Evolutionary conservation across 805 yeast species (phyloP).

Genomic region (Cephaloascus fragrans): DNA sequence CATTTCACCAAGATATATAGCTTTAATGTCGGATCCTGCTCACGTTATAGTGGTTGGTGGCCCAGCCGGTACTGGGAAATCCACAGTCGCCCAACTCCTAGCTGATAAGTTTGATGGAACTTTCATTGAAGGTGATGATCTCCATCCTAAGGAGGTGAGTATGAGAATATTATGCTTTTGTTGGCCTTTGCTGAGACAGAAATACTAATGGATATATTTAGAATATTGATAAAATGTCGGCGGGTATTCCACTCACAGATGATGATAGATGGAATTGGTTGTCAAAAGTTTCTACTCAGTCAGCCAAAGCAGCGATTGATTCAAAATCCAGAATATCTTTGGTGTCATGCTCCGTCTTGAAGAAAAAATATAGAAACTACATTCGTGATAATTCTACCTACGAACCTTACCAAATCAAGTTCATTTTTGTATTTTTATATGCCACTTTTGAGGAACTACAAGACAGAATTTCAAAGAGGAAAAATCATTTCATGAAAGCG

Average conservation of each 20-base stretch:
- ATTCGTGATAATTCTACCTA: constrained; percentile 29
- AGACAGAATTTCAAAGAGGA: constrained; percentile 51
- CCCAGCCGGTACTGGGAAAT: constrained; percentile 93
- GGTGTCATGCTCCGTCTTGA: constrained; percentile 81
- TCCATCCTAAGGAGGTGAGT: constrained; percentile 44
- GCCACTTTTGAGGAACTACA: constrained; percentile 54
- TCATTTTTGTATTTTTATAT: constrained; percentile 58
- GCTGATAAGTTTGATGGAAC: constrained; percentile 35
- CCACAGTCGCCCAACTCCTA: constrained; percentile 58
- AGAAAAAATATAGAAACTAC: constrained; percentile 58
- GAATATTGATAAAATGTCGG: constrained; percentile 77
- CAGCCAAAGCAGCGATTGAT: constrained; percentile 27
- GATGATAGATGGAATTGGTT: constrained; percentile 95
- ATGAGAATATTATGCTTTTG: too few species aligned
- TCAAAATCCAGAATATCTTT: constrained; percentile 25
- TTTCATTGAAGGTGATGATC: constrained; percentile 78
- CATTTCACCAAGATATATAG: too few species aligned
- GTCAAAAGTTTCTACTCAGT: constrained; percentile 29
- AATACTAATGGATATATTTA: too few species aligned
- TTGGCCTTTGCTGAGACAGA: too few species aligned
- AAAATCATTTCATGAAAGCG: constrained; percentile 80
- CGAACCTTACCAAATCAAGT: constrained; percentile 19
- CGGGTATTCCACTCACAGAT: constrained; percentile 74
- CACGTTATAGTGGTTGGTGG: constrained; percentile 73
- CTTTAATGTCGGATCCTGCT: neutral